A percentile compares a stretch with the other conserved stretches of the same genome.
Evolutionary conservation across 225 moss, liverwort and hornwort species (phyloP).

Genomic region (Bryum argenteum): DNA sequence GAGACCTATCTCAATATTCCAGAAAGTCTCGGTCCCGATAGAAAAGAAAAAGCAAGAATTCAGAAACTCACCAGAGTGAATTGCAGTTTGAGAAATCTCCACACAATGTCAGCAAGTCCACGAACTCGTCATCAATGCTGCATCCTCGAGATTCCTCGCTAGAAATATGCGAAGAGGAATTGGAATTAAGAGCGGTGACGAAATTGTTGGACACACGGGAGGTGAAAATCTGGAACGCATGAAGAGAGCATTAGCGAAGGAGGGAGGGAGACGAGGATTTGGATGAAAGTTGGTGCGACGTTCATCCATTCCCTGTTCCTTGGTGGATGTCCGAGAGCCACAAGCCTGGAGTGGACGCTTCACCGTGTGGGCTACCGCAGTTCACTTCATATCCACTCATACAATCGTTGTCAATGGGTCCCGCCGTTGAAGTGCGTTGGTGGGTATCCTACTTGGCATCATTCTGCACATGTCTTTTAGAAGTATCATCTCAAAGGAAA

Average conservation of each 20-base stretch:
- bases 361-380: background rate
- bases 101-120: conserved; percentile 23
- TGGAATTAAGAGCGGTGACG: background rate
- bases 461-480: too few relatives aligned
- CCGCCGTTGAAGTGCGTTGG: background rate
- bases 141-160: background rate
- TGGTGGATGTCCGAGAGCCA: conserved; percentile 39
- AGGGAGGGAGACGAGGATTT: background rate
- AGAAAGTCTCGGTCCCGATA: background rate
- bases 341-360: conserved; percentile 13
- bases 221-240: background rate
- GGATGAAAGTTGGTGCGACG: conserved; percentile 4
- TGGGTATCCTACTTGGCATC: too few relatives aligned
- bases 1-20: too few relatives aligned
- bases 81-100: background rate
- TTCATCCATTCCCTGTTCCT: conserved; percentile 2
- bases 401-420: conserved; percentile 5
- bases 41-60: background rate
- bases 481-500: too few relatives aligned
- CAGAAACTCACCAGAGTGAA: conserved; percentile 19
- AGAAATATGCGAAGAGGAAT: background rate
- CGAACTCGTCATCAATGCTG: background rate
- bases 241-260: background rate
- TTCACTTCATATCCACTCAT: conserved; percentile 24
- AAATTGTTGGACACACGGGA: background rate